These are phyloP conservation scores for Blastobotrys buckinghamii DNA, from an alignment of 1,139 yeast genomes.

Conservation along the genomic window DNA sequence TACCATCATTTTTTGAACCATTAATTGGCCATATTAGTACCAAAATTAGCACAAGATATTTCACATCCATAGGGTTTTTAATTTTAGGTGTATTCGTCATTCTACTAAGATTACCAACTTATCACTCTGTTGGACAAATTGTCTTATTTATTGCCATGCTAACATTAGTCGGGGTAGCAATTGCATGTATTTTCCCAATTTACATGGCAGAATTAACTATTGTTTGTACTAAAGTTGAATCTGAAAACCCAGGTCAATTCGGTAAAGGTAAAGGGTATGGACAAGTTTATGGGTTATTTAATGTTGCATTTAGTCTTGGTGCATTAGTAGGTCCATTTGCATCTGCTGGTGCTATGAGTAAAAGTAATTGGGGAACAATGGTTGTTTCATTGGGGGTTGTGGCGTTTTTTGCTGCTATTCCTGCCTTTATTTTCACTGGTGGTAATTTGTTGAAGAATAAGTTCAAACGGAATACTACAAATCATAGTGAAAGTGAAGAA, in stretches of 20 bases:
- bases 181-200: slow-evolving; percentile 27
- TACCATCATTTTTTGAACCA: slow-evolving; percentile 33
- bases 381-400: slow-evolving; percentile 27
- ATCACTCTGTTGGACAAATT: slow-evolving; percentile 25
- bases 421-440: slow-evolving; percentile 28
- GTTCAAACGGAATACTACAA: background rate
- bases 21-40: slow-evolving; percentile 30
- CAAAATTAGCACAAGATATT: slow-evolving; percentile 28
- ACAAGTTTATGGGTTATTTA: slow-evolving; percentile 35
- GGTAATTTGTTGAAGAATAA: slow-evolving; percentile 16
- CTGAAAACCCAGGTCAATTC: slow-evolving; percentile 28
- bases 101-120: slow-evolving; percentile 29
- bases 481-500: background rate
- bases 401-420: slow-evolving; percentile 21
- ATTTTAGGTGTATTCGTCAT: slow-evolving; percentile 25
- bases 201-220: slow-evolving; percentile 31
- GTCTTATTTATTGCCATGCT: slow-evolving; percentile 30
- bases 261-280: slow-evolving; percentile 34
- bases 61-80: slow-evolving; percentile 27
- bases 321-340: slow-evolving; percentile 33
- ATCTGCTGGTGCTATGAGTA: slow-evolving; percentile 26
- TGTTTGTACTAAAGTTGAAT: slow-evolving; percentile 26
- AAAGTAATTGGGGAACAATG: slow-evolving; percentile 28
- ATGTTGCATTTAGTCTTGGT: slow-evolving; percentile 33
- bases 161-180: slow-evolving; percentile 26